Conservation (phyloP, 2,329 filamentous ascomycete species). For the Colletotrichum aenigma region DNA sequence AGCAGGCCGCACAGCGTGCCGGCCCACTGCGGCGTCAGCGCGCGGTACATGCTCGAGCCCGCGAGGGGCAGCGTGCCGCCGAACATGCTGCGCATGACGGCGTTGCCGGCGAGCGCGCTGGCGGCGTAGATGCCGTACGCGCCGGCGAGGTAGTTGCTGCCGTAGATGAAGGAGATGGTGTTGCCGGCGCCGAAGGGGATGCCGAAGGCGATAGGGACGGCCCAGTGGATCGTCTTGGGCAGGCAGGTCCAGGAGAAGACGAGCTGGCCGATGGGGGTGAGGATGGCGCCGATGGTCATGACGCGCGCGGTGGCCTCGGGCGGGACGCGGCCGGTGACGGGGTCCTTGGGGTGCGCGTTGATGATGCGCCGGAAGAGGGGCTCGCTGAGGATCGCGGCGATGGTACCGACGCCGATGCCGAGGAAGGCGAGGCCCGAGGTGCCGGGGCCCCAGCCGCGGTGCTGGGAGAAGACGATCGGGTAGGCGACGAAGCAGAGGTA, state of each 20-base stretch:
- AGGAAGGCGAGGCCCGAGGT: conserved; percentile 79
- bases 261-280: conserved; percentile 79
- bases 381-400: conserved; percentile 66
- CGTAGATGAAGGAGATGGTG: conserved; percentile 80
- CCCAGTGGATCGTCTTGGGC: conserved; percentile 78
- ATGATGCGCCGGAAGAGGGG: conserved; percentile 80
- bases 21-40: conserved; percentile 77
- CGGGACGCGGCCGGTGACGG: conserved; percentile 71
- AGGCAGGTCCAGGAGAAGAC: conserved; percentile 90
- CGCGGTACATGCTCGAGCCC: conserved; percentile 72
- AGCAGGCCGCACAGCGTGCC: conserved; percentile 77
- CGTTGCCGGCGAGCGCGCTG: conserved; percentile 79
- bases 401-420: conserved; percentile 70
- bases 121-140: conserved; percentile 81
- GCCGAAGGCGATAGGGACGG: conserved; percentile 78
- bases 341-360: conserved; percentile 75
- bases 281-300: conserved; percentile 77
- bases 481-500: conserved; percentile 93
- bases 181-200: conserved; percentile 82
- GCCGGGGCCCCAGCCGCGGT: conserved; percentile 78
- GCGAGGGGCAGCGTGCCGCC: conserved; percentile 82
- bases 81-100: conserved; percentile 72
- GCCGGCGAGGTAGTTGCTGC: conserved; percentile 78
- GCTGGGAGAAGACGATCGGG: conserved; percentile 78
- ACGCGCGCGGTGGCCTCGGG: conserved; percentile 84